Percentiles rank a stretch among this genome's conserved stretches.
Conservation (phyloP, 495 filamentous ascomycete species). For the Lindgomyces ingoldianus region DNA sequence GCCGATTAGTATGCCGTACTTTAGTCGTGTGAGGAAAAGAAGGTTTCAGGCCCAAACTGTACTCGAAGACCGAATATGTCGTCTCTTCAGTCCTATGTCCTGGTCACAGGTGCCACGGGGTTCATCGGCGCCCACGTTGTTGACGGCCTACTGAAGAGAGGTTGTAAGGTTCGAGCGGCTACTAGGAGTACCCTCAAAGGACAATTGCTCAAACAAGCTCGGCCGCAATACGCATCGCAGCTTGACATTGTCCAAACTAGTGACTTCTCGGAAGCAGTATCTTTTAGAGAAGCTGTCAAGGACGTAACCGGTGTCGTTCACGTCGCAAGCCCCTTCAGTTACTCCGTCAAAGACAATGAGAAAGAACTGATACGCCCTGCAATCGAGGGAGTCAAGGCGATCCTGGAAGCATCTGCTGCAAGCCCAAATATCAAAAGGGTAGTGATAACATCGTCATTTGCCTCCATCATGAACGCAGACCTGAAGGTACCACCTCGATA, state of each 20-base stretch:
- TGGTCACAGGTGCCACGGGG: slow-evolving; percentile 42
- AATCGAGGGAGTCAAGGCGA: slow-evolving; percentile 12
- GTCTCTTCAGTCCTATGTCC: slow-evolving; percentile 31
- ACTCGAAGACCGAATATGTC: too few species aligned
- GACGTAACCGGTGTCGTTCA: slow-evolving; percentile 35
- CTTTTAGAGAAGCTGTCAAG: slow-evolving; percentile 32
- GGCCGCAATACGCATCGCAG: slow-evolving; percentile 38
- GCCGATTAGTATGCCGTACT: too few species aligned
- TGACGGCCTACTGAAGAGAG: slow-evolving; percentile 3
- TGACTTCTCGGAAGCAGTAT: slow-evolving; percentile 15
- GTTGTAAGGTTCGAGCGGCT: slow-evolving; percentile 24
- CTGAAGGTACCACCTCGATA: background rate
- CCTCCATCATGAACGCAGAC: slow-evolving; percentile 11
- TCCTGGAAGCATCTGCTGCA: slow-evolving; percentile 3
- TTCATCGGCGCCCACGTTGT: slow-evolving; percentile 29
- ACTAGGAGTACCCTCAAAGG: slow-evolving; percentile 27
- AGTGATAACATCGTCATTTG: slow-evolving; percentile 20
- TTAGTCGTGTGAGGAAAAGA: slow-evolving; percentile 24
- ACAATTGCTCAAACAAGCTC: slow-evolving; percentile 25
- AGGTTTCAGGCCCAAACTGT: background rate
- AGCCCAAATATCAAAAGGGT: slow-evolving; percentile 18
- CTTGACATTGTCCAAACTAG: slow-evolving; percentile 35
- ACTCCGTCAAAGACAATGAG: slow-evolving; percentile 15
- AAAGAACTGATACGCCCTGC: slow-evolving; percentile 19
- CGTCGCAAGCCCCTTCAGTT: slow-evolving; percentile 37